Evolutionary conservation across 371 early-diverging fungal species (phyloP), one percentile per base, ranked within the genome.

Genomic region (Actinomucor elegans): DNA sequence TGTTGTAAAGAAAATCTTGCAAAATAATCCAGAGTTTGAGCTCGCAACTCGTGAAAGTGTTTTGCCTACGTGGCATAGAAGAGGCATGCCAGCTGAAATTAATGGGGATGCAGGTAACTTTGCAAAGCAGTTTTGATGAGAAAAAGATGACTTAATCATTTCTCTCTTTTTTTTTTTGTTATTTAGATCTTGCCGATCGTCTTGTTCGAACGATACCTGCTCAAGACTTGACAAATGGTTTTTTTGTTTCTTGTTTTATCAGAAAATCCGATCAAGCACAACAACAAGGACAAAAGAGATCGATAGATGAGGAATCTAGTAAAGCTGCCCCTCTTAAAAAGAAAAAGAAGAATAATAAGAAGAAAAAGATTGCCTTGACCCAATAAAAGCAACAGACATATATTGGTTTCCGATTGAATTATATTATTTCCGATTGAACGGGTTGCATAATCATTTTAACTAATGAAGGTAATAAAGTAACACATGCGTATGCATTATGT

Each of bases 161-260:
- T n/a, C n/a, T n/a, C n/a, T n/a, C n/a, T n/a, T n/a, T n/a, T n/a
- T n/a, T n/a, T n/a, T n/a, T 29, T 27, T 40, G 2, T 18, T 27
- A 9, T 32, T 5, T 49, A 65, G 83, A 66, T 28, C 64, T 75
- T 27, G 86, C 90, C 0, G 77, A 85, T 11, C 64, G 74, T 26
- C 52, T 92, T 9, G 79, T 93, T 15, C 83, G 93, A 7, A 79
- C 90, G 2, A 63, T 77, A 48, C 91, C 93, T 3, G 63, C 74
- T 0, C 77, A 86, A 35, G 87, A 89, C 61, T 67, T 78, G 40
- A 92, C 87, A 38, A 91, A 91, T 53, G 93, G 93, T 0, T 93
- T 93, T 59, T 93, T 93, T 79, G 93, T 93, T 5, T 89, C 93
- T 0, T 85, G 86, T 46, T 92, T 93, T 73, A 75, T 85, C 32